A percentile compares a stretch with the other conserved stretches of the same genome.
phyloP scores from a whole-genome alignment of 2,329 filamentous ascomycete genomes.

The Lojkania enalia region DNA sequence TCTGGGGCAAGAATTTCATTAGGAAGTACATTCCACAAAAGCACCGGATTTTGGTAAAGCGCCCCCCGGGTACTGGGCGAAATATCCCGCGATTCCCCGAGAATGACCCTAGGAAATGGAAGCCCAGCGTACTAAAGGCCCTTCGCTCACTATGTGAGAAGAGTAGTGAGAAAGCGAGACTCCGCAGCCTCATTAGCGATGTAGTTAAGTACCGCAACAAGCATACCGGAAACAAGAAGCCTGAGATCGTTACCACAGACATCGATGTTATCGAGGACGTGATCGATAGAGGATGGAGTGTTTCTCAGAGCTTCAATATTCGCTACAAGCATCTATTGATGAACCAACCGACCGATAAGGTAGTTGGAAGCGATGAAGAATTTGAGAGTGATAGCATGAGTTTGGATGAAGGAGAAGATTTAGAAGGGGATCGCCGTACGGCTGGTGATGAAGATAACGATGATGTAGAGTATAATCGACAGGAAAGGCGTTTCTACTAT shows the following conservation, averaged over 20 bases:
- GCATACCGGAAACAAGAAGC: conserved; percentile 37
- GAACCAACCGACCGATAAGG: no score
- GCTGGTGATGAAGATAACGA: no score
- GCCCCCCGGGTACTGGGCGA: conserved; percentile 19
- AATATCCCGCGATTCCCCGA: conserved; percentile 25
- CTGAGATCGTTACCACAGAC: conserved; percentile 36
- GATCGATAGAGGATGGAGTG: conserved; percentile 28
- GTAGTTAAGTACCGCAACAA: conserved; percentile 36
- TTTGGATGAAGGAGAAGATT: no score
- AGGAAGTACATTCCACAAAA: conserved; percentile 33
- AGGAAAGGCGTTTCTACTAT: no score
- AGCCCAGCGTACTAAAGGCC: conserved; percentile 31
- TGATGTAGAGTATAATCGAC: no score
- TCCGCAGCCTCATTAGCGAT: conserved; percentile 31
- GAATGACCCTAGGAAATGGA: conserved; percentile 34
- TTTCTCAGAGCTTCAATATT: conserved; percentile 27
- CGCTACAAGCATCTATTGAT: conserved; percentile 37
- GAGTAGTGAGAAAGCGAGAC: conserved; percentile 23
- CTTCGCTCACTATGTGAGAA: conserved; percentile 29
- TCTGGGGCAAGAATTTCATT: conserved; percentile 36
- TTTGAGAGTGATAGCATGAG: no score
- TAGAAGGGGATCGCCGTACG: no score
- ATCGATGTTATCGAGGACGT: conserved; percentile 42
- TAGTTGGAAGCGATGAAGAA: no score
- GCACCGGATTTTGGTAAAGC: conserved; percentile 33